phyloP scores from a whole-genome alignment of 2,329 filamentous ascomycete genomes.

The Lanzia echinophila region DNA sequence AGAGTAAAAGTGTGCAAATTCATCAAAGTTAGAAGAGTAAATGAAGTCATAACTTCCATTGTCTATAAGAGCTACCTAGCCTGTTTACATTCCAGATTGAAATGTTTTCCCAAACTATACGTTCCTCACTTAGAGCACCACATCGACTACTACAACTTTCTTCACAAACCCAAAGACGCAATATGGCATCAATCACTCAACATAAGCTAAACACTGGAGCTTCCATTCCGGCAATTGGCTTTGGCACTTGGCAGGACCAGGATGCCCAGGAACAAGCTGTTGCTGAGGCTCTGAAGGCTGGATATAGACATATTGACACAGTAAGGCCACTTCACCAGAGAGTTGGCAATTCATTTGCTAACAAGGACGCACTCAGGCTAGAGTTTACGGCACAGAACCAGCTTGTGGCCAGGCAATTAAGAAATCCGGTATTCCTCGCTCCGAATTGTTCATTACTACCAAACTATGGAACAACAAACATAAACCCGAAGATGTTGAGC shows the following conservation, averaged over 20 bases:
- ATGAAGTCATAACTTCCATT: too few species aligned
- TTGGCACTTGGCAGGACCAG: constrained; percentile 40
- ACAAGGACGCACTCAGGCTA: constrained; percentile 62
- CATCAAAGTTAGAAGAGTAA: too few species aligned
- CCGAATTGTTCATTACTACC: constrained; percentile 59
- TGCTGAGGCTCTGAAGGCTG: constrained; percentile 35
- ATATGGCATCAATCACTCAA: constrained; percentile 20
- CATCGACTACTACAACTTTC: constrained; percentile 5
- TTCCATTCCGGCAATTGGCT: constrained; percentile 35
- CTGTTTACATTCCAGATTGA: neutral
- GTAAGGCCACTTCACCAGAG: neutral
- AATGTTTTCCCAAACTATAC: constrained; percentile 2
- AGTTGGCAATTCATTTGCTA: neutral
- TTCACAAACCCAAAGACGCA: constrained; percentile 16
- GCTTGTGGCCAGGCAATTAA: constrained; percentile 63
- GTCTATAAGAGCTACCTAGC: too few species aligned
- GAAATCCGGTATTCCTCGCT: constrained; percentile 55
- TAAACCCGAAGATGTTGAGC: constrained; percentile 50
- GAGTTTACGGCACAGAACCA: constrained; percentile 76
- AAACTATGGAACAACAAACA: constrained; percentile 72
- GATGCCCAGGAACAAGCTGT: constrained; percentile 36
- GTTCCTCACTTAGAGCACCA: constrained; percentile 3
- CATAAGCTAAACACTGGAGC: constrained; percentile 32
- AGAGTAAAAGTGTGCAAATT: too few species aligned
- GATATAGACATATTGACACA: constrained; percentile 46